Evolutionary conservation across 2,329 filamentous ascomycete species (phyloP), one percentile per base, ranked within the genome.

Genomic region (Nemania bipapillata): DNA sequence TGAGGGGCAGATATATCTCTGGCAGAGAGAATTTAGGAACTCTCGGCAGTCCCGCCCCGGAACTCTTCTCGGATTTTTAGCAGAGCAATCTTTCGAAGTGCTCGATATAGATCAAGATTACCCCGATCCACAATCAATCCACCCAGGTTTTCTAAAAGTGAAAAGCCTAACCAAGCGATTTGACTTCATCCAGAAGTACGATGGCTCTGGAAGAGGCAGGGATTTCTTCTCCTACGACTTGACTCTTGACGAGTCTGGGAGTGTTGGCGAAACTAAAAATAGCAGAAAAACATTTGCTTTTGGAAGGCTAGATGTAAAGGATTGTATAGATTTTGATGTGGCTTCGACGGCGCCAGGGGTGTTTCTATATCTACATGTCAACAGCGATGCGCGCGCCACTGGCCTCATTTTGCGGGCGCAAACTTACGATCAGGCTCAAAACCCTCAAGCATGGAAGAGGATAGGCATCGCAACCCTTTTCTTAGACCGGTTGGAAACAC

Each of bases 381-480:
- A 70, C n/a, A 49, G 63, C 20, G 35, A 70, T 56, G 17, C 42
- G 42, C 69, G 69, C 4, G 54, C 49, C n/a, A 69, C 69, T 20
- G 65, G 69, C 28, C 58, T 70, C 32, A 50, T 69, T 24, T 35
- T 70, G 26, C 59, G 40, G 3, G 20, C 28, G 6, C 32, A 53
- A 35, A n/a, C 37, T 22, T 11, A 62, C 15, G 42, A 22, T 6
- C 12, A 66, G 2, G 9, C 5, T 8, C 24, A 24, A 47, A n/a
- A n/a, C 4, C 17, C n/a, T 22, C n/a, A 17, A 2, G 24, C 22
- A 30, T 72, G 70, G 68, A 49, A 24, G 42, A 68, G 68, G 22
- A 45, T 72, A 32, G 68, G 70, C 1, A 59, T 66, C 24, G 68
- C 68, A 47, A 68, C 70, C 20, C 59, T 72, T 5, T 72, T 72